Conservation (phyloP, 2,329 filamentous ascomycete species). For the Epichloe typhina region DNA sequence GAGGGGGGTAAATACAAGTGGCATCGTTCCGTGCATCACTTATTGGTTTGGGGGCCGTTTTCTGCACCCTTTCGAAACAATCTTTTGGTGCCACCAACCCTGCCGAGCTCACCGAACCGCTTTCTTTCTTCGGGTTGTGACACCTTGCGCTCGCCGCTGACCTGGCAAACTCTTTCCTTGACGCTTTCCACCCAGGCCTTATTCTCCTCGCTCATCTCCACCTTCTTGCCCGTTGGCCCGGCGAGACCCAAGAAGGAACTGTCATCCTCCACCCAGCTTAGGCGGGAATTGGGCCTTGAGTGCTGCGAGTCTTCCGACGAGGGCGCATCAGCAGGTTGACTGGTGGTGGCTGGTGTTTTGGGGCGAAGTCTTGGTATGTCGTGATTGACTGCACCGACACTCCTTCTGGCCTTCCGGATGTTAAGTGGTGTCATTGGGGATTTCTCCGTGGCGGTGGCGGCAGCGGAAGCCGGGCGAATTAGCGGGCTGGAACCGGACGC, state of each 20-base stretch:
- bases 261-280: constrained; percentile 47
- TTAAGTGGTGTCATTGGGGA: constrained; percentile 35
- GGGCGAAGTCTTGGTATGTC: constrained; percentile 22
- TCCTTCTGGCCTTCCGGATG: constrained; percentile 41
- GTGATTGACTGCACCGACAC: constrained; percentile 22
- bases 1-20: neutral
- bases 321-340: constrained; percentile 25
- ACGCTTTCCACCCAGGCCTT: constrained; percentile 72
- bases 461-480: constrained; percentile 25
- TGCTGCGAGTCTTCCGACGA: constrained; percentile 30
- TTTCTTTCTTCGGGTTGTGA: constrained; percentile 17
- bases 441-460: constrained; percentile 21
- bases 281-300: constrained; percentile 38
- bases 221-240: constrained; percentile 52
- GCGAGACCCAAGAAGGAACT: constrained; percentile 52
- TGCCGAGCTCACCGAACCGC: constrained; percentile 57
- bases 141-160: constrained; percentile 42
- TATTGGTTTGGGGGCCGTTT: constrained; percentile 9
- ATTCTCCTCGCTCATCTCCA: constrained; percentile 58
- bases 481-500: constrained; percentile 26
- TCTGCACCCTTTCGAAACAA: constrained; percentile 42
- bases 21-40: constrained; percentile 5
- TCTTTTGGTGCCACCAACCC: constrained; percentile 59
- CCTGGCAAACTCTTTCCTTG: constrained; percentile 64
- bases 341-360: constrained; percentile 30